A percentile compares a stretch with the other conserved stretches of the same genome.
Conservation (phyloP, 345 rosid species). For the Anastatica hierochuntica region DNA sequence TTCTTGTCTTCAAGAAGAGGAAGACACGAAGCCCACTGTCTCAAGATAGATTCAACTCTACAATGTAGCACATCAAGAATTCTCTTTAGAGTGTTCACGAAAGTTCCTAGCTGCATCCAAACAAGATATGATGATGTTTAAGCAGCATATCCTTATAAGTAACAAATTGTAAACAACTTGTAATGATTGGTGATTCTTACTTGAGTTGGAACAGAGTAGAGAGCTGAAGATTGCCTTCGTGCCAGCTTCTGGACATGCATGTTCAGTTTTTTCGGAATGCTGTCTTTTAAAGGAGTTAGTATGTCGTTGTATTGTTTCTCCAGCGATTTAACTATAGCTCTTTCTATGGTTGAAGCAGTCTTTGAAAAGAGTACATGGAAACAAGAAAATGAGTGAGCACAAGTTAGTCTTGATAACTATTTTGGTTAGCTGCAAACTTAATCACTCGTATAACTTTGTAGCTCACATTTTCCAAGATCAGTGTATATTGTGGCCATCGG, state of each 20-base stretch:
- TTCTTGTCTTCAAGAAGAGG: slow-evolving; percentile 68
- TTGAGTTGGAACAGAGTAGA: slow-evolving; percentile 71
- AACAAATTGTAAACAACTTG: background rate
- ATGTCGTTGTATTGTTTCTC: slow-evolving; percentile 88
- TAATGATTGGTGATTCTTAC: slow-evolving; percentile 30
- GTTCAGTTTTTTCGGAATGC: slow-evolving; percentile 76
- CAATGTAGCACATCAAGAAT: slow-evolving; percentile 77
- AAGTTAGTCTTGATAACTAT: slow-evolving; percentile 10
- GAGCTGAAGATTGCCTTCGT: slow-evolving; percentile 68
- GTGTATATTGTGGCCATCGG: slow-evolving; percentile 85
- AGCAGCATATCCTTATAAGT: background rate
- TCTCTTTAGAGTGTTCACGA: slow-evolving; percentile 84
- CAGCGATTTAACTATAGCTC: slow-evolving; percentile 72
- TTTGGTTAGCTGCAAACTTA: background rate
- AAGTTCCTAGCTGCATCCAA: slow-evolving; percentile 61
- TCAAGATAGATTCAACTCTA: slow-evolving; percentile 69
- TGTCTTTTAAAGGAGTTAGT: slow-evolving; percentile 76
- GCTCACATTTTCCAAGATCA: slow-evolving; percentile 77
- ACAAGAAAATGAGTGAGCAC: background rate
- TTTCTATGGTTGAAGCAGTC: slow-evolving; percentile 76
- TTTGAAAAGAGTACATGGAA: slow-evolving; percentile 15
- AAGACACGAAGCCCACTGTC: slow-evolving; percentile 82
- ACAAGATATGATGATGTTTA: slow-evolving; percentile 4
- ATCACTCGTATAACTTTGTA: background rate
- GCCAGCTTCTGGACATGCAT: slow-evolving; percentile 94